Base-by-base conservation (phyloP, 495 filamentous ascomycete species). In the Penicillium ochrochloron region DNA sequence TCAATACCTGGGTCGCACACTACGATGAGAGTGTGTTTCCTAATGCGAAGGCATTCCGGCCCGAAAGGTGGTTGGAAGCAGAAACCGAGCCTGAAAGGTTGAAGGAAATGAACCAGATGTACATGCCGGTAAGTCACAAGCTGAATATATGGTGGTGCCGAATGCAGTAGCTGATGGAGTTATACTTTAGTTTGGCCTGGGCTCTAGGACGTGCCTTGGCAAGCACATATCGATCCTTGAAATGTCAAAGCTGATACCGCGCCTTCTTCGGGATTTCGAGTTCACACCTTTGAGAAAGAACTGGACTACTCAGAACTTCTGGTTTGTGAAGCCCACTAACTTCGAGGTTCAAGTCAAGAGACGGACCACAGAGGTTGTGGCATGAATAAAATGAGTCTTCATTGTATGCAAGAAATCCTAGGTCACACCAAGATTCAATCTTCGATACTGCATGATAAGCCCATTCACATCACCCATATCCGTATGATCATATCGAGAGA, bases 1-100 rank as follows among this genome's bases (percentile, higher is more conserved):
- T 83, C 19, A 84, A 84, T 61, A 56, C 79, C 1, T 89, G 82
- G 82, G 83, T 85, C 5, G 77, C 74, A 0, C 82, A 86, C 65
- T 73, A 74, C 29, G 79, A 88, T 70, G 65, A 75, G 35, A 44
- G 66, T 0, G 62, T 87, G 0, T 89, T 82, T 55, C 83, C 67
- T 1, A 72, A 80, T 56, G 69, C 76, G 5, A 66, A 59, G 46
- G 37, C n/a, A 0, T 81, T 78, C 52, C 53, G 63, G 4, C 78
- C 78, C 0, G 78, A 80, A 57, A 51, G 78, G 25, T 80, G 78
- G 78, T 63, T 80, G 0, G 75, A 77, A 37, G 70, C 72, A 12
- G 75, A 78, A 39, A 62, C 8, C 11, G 57, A 72, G 17, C 68
- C 71, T 17, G 73, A 74, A 44, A 69, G 60, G 42, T 42, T 78